A percentile compares a stretch with the other conserved stretches of the same genome.
phyloP scores from a whole-genome alignment of 805 yeast species.

The Saccharomycopsis sp. region DNA sequence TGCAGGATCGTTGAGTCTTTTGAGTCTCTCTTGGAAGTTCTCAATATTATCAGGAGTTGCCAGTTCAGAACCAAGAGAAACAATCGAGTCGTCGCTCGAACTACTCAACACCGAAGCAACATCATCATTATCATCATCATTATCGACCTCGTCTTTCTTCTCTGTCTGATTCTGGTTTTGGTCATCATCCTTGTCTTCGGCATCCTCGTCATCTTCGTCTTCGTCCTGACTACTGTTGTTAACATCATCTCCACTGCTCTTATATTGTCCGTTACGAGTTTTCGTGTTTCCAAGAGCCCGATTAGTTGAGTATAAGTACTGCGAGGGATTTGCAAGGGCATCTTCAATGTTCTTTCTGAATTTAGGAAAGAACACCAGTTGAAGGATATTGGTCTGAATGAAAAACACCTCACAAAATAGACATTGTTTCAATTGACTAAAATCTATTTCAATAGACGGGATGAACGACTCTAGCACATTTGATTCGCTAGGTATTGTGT shows the following conservation, averaged over 20 bases:
- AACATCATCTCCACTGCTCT: too few relatives aligned
- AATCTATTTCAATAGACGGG: neutral
- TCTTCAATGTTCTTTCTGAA: conserved; percentile 11
- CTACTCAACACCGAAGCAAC: neutral
- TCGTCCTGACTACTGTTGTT: neutral
- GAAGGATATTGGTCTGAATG: neutral
- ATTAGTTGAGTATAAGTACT: conserved; percentile 2
- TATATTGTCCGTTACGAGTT: too few relatives aligned
- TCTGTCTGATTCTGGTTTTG: neutral
- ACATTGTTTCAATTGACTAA: neutral
- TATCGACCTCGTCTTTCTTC: too few relatives aligned
- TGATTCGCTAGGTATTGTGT: neutral
- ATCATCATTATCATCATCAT: neutral
- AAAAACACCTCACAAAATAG: conserved; percentile 9
- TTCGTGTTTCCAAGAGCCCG: too few relatives aligned
- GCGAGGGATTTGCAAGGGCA: conserved; percentile 6
- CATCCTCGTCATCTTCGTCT: neutral
- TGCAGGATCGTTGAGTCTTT: neutral
- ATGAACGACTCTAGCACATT: neutral
- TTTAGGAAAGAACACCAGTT: conserved; percentile 8
- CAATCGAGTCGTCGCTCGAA: neutral
- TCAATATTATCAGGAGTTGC: neutral
- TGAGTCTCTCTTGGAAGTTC: neutral
- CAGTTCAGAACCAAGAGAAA: neutral
- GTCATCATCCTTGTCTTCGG: neutral